phyloP scores from a whole-genome alignment of 257 asterid genomes.

The Dorcoceras hygrometricum region DNA sequence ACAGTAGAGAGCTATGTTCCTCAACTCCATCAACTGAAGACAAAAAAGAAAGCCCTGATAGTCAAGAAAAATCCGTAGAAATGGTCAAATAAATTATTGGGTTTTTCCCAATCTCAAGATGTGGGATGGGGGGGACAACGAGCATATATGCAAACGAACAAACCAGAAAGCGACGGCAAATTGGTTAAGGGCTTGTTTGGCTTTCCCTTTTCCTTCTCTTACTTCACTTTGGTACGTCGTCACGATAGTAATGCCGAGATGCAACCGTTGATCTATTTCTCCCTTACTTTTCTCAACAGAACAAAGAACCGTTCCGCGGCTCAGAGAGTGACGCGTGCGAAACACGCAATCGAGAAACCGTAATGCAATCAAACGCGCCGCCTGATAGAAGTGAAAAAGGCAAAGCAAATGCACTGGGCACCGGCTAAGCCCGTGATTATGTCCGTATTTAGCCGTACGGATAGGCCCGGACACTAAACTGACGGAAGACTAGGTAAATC shows the following conservation, averaged over 20 bases:
- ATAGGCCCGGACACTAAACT: not conserved
- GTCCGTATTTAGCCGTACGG: not conserved
- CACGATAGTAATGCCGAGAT: conserved; percentile 27
- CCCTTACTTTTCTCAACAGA: not conserved
- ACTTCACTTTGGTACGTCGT: not conserved
- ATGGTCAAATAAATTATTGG: not conserved
- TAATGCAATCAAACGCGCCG: not conserved
- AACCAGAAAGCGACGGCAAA: conserved; percentile 25
- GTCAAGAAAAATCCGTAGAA: conserved; percentile 15
- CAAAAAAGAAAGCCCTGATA: not conserved
- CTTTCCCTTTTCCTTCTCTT: conserved; percentile 5
- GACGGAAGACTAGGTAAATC: not conserved
- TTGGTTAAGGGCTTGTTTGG: conserved; percentile 33
- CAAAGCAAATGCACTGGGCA: not conserved
- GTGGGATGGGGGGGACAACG: conserved; percentile 25
- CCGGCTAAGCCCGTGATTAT: not conserved
- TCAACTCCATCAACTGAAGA: conserved; percentile 44
- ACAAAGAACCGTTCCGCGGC: not conserved
- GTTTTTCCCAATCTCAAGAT: conserved; percentile 11
- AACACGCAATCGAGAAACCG: not conserved
- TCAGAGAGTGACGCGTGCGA: conserved; percentile 32
- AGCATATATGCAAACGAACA: conserved; percentile 31
- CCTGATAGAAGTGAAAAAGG: not conserved
- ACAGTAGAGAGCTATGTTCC: conserved; percentile 39
- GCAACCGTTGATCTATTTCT: conserved; percentile 29